phyloP scores from a whole-genome alignment of 139 green algal genomes.

The Coelastrella sp. region DNA sequence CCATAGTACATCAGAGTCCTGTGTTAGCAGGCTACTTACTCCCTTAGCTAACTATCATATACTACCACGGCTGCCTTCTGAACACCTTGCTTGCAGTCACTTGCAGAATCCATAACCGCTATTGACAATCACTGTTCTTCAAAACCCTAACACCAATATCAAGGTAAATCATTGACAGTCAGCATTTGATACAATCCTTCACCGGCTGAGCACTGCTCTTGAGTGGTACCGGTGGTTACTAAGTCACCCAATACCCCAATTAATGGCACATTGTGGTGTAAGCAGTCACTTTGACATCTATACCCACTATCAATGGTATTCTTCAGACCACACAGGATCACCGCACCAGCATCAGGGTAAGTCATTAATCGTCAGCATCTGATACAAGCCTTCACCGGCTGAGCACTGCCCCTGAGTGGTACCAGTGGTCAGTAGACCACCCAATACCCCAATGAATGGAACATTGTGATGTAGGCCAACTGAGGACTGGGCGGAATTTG shows the following conservation, averaged over 20 bases:
- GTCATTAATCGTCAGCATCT: not conserved
- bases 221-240: not conserved
- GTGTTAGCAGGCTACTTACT: no score
- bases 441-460: conserved; percentile 5
- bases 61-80: no score
- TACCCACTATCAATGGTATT: no score
- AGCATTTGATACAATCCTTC: conserved; percentile 1
- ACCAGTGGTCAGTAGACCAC: not conserved
- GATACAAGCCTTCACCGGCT: conserved; percentile 1
- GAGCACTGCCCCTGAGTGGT: not conserved
- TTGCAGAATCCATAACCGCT: no score
- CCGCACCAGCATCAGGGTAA: not conserved
- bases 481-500: not conserved
- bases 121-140: no score
- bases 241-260: not conserved
- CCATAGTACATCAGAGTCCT: no score
- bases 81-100: no score
- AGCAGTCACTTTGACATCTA: not conserved
- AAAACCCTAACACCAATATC: no score
- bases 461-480: conserved; percentile 14
- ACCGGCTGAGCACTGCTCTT: not conserved
- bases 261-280: conserved; percentile 3
- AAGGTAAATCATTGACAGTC: not conserved
- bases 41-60: no score
- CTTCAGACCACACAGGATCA: no score